A percentile compares a stretch with the other conserved stretches of the same genome.
Evolutionary conservation across 768 basidiomycete genomes (phyloP).

Genomic region (Agaricus blazei): DNA sequence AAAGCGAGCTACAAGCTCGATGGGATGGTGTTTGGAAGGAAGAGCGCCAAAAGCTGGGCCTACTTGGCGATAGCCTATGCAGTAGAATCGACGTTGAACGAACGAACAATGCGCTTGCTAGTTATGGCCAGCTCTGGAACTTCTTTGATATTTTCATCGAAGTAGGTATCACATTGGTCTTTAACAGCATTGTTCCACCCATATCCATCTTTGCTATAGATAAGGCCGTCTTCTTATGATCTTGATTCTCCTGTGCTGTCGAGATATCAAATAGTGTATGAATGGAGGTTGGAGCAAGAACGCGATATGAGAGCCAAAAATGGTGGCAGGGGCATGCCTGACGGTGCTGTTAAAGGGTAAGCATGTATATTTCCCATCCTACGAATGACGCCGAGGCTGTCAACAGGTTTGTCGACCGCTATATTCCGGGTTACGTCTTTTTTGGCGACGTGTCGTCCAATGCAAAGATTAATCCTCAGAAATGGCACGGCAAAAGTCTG

Average conservation of each 20-base stretch:
- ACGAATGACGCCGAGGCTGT: neutral
- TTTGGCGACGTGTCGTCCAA: conserved; percentile 9
- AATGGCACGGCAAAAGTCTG: conserved; percentile 41
- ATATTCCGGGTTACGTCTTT: conserved; percentile 37
- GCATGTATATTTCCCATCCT: conserved; percentile 16
- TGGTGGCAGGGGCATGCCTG: conserved; percentile 86
- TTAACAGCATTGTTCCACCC: conserved; percentile 1
- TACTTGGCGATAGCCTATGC: conserved; percentile 31
- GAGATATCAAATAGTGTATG: conserved; percentile 58
- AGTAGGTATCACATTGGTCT: conserved; percentile 34
- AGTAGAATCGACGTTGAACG: conserved; percentile 50
- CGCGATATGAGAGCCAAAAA: conserved; percentile 81
- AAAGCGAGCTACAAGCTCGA: conserved; percentile 42
- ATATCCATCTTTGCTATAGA: conserved; percentile 15
- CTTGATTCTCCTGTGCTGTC: conserved; percentile 20
- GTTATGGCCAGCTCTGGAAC: conserved; percentile 66
- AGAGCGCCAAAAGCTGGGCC: conserved; percentile 29
- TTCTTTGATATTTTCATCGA: conserved; percentile 73
- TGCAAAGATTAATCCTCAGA: conserved; percentile 12
- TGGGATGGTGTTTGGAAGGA: conserved; percentile 46
- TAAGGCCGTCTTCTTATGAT: conserved; percentile 23
- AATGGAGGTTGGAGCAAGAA: conserved; percentile 89
- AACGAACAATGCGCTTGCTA: conserved; percentile 56
- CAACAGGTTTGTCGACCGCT: conserved; percentile 80
- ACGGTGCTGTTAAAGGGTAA: conserved; percentile 64